Conservation (phyloP, 1,284 basidiomycete genomes). For the Cryptococcus depauperatus region DNA sequence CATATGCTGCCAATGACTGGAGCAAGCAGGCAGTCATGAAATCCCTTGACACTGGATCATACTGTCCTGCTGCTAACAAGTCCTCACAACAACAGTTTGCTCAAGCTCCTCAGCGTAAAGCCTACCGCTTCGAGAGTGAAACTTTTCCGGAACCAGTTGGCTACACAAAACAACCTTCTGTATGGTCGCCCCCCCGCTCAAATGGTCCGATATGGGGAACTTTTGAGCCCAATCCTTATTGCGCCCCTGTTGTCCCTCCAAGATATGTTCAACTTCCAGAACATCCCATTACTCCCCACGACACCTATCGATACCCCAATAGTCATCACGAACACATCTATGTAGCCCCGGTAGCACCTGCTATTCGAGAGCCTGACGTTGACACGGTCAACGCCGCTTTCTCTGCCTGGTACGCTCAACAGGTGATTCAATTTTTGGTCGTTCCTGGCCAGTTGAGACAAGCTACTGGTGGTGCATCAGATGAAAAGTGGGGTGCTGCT, state of each 20-base stretch:
- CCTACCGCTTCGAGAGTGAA: conserved; percentile 4
- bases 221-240: conserved; percentile 4
- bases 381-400: conserved; percentile 17
- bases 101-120: neutral
- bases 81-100: neutral
- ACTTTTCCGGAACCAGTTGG: conserved; percentile 1
- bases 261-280: conserved; percentile 11
- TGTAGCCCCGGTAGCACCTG: conserved; percentile 5
- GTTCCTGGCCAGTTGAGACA: conserved; percentile 25
- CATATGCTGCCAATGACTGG: conserved; percentile 10
- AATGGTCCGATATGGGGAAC: conserved; percentile 1
- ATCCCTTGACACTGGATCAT: no score
- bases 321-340: conserved; percentile 13
- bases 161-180: conserved; percentile 4
- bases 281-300: conserved; percentile 15
- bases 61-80: neutral
- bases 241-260: conserved; percentile 11
- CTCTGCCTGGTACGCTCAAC: conserved; percentile 24
- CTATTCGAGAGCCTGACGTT: conserved; percentile 5
- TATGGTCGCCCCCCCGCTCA: conserved; percentile 12
- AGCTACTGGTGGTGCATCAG: conserved; percentile 20
- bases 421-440: conserved; percentile 21
- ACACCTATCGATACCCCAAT: conserved; percentile 17
- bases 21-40: no score
- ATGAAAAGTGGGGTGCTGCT: conserved; percentile 20